Base-by-base conservation (phyloP, 2,329 filamentous ascomycete species). In the Calonectria naviculata region DNA sequence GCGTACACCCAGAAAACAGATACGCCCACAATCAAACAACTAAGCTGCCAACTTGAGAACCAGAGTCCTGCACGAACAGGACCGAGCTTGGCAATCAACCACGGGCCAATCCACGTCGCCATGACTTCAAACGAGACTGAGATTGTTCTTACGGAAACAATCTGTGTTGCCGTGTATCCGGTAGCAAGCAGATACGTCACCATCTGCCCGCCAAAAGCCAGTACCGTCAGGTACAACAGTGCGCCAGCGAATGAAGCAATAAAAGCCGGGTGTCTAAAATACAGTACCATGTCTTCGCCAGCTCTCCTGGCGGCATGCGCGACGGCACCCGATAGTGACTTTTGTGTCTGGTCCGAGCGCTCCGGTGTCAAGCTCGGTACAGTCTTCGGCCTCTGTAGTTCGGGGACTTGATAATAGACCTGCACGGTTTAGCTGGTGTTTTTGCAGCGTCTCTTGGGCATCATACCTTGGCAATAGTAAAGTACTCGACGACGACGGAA, bases 31-130 rank as follows among this genome's bases (percentile, higher is more conserved):
- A 83, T 84, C 5, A 92, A 82, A 74, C 87, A 91, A 3, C 84
- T 68, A n/a, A 92, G 84, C 78, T 95, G 92, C 89, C 91, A 93
- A 67, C 88, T 91, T 12, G 92, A 78, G 72, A 90, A 91, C 93
- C 93, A 95, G 4, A 95, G 85, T 0, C 93, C 93, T 0, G 89
- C 87, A n/a, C 93, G 85, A 9, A 94, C 84, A 1, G 87, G 83
- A 0, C 91, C 90, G 44, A 92, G 87, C 44, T 81, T 82, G 3
- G 75, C 75, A 85, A 91, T 91, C 17, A 92, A 78, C 66, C 83
- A 81, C 0, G 91, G 91, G 0, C 88, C 89, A 0, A 88, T 78
- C 85, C 89, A 92, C 0, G 92, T 93, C 0, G 91, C 90, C 9
- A 84, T 83, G 3, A 93, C 81, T 78, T 93, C 92, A 61, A 90